Evolutionary conservation across 2,329 filamentous ascomycete species (phyloP).

Genomic region (Botryotinia convoluta): DNA sequence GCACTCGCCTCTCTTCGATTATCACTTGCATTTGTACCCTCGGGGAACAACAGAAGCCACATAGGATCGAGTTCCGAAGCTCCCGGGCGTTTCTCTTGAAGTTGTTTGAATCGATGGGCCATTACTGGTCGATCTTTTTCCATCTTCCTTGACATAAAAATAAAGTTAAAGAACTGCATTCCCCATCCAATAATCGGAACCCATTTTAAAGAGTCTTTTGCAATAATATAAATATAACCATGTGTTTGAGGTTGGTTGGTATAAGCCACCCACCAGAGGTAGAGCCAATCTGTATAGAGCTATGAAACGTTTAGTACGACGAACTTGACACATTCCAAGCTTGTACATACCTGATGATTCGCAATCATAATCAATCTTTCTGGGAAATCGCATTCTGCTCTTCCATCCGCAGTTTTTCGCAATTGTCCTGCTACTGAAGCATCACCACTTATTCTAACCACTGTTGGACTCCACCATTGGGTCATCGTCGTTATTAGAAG

Average conservation of each 20-base stretch:
- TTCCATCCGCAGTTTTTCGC: slow-evolving; percentile 64
- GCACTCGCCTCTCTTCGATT: slow-evolving; percentile 70
- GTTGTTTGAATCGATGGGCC: slow-evolving; percentile 67
- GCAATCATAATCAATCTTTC: slow-evolving; percentile 80
- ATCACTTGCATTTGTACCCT: slow-evolving; percentile 76
- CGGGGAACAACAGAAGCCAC: slow-evolving; percentile 87
- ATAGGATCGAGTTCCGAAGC: slow-evolving; percentile 69
- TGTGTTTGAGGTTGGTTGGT: slow-evolving; percentile 73
- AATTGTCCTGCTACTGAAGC: slow-evolving; percentile 75
- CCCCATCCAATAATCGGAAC: slow-evolving; percentile 77
- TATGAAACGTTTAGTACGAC: slow-evolving; percentile 35
- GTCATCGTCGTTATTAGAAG: slow-evolving; percentile 77
- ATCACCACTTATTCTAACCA: slow-evolving; percentile 80
- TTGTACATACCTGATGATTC: slow-evolving; percentile 68
- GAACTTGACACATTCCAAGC: not conserved
- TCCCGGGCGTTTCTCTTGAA: slow-evolving; percentile 57
- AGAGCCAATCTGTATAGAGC: slow-evolving; percentile 90
- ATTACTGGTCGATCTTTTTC: slow-evolving; percentile 73
- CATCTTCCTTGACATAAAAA: slow-evolving; percentile 91
- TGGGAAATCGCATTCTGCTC: slow-evolving; percentile 75
- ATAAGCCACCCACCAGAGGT: slow-evolving; percentile 93
- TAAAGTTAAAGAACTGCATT: slow-evolving; percentile 85
- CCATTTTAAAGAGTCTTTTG: slow-evolving; percentile 82
- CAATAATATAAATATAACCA: slow-evolving; percentile 83
- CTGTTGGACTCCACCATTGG: slow-evolving; percentile 82